A percentile compares a stretch with the other conserved stretches of the same genome.
Conservation (phyloP, 2,329 filamentous ascomycete species). For the Verticillium albo-atrum region DNA sequence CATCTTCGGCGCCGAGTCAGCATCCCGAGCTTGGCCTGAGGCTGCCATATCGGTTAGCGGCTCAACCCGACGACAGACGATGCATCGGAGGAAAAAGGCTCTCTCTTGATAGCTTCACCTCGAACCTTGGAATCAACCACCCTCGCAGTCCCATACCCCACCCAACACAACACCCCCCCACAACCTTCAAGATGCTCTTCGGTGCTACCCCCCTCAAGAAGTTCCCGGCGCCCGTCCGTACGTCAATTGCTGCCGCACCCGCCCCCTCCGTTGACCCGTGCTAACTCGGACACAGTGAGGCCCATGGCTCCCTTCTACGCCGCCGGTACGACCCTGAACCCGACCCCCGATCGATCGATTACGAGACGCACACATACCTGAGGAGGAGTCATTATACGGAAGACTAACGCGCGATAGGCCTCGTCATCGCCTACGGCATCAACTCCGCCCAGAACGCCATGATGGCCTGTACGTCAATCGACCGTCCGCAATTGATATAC, state of each 20-base stretch:
- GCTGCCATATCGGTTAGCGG: neutral
- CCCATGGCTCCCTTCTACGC: slow-evolving; percentile 91
- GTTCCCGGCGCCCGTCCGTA: slow-evolving; percentile 75
- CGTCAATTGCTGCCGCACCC: slow-evolving; percentile 39
- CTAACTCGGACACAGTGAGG: slow-evolving; percentile 56
- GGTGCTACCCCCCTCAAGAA: slow-evolving; percentile 66
- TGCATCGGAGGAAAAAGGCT: slow-evolving; percentile 32
- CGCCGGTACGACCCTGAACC: slow-evolving; percentile 66
- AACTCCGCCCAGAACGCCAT: slow-evolving; percentile 77
- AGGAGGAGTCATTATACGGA: neutral
- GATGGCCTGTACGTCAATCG: slow-evolving; percentile 61
- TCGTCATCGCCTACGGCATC: slow-evolving; percentile 86
- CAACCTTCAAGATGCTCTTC: slow-evolving; percentile 64
- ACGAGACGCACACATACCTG: neutral
- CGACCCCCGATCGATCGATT: slow-evolving; percentile 1
- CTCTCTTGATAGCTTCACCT: slow-evolving; percentile 29
- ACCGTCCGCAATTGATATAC: slow-evolving; percentile 2
- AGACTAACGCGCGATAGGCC: slow-evolving; percentile 45
- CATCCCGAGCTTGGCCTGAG: neutral
- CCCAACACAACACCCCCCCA: slow-evolving; percentile 29
- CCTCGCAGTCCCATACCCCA: slow-evolving; percentile 26
- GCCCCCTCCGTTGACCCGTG: neutral
- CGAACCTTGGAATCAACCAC: slow-evolving; percentile 18
- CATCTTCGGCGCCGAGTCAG: neutral
- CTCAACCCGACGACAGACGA: slow-evolving; percentile 10